Percentiles rank a stretch among this genome's conserved stretches.
Evolutionary conservation across 352 stramenopile species (phyloP).

Genomic region (Globisporangium acanthophoron): DNA sequence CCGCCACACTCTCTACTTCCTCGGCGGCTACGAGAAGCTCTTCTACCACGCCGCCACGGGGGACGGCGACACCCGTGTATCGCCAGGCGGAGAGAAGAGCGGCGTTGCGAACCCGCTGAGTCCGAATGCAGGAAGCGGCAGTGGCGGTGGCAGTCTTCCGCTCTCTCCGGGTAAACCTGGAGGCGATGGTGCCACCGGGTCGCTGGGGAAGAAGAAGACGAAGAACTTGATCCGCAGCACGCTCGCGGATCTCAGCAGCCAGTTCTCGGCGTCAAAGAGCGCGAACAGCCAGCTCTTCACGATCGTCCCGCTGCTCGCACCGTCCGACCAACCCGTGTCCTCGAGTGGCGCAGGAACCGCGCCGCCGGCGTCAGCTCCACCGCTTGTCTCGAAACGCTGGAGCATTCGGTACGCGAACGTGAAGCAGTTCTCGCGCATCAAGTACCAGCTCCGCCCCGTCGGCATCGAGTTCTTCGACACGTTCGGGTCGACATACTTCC

Average conservation of each 20-base stretch:
- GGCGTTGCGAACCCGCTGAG: conserved; percentile 7
- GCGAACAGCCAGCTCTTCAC: conserved; percentile 35
- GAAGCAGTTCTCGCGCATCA: conserved; percentile 75
- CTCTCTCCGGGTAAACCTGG: conserved; percentile 17
- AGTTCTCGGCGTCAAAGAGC: conserved; percentile 36
- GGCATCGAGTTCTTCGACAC: conserved; percentile 76
- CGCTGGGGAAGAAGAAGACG: conserved; percentile 31
- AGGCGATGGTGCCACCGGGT: background rate
- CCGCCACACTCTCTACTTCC: conserved; percentile 53
- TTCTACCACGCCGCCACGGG: conserved; percentile 22
- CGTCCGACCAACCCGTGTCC: background rate
- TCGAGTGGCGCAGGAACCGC: background rate
- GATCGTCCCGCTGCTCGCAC: conserved; percentile 23
- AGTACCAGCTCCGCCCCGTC: conserved; percentile 72
- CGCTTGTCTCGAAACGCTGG: conserved; percentile 30
- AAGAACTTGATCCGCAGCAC: conserved; percentile 49
- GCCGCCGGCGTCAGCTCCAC: background rate
- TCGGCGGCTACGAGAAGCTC: conserved; percentile 56
- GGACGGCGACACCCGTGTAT: conserved; percentile 1
- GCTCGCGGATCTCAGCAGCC: conserved; percentile 41
- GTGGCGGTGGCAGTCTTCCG: background rate
- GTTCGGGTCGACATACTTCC: conserved; percentile 61
- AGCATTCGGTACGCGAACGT: conserved; percentile 57
- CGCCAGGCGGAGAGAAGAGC: background rate
- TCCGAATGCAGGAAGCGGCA: background rate